phyloP scores from a whole-genome alignment of 768 basidiomycete species.

The Solioccasus polychromus region DNA sequence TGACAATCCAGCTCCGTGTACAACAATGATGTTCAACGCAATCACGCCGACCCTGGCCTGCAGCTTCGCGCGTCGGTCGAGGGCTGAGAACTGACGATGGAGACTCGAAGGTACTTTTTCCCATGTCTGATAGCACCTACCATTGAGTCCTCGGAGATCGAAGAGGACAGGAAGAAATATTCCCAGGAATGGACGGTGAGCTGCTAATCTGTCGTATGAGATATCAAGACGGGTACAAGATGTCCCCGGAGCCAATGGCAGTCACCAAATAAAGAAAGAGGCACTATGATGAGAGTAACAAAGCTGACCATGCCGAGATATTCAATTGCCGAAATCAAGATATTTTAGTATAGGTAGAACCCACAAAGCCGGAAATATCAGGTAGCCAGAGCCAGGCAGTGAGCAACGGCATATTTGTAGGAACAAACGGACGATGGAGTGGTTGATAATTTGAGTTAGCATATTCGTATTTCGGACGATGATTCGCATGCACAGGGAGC shows the following conservation, averaged over 20 bases:
- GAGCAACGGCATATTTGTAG: neutral
- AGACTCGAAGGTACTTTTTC: constrained; percentile 2
- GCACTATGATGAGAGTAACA: constrained; percentile 1
- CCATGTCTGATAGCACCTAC: constrained; percentile 7
- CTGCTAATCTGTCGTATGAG: constrained; percentile 21
- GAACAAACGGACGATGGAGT: neutral
- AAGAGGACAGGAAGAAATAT: constrained; percentile 5
- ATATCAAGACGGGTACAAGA: constrained; percentile 18
- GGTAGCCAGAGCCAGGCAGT: neutral
- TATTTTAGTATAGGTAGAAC: constrained; percentile 2
- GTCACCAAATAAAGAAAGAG: constrained; percentile 15
- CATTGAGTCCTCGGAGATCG: constrained; percentile 28
- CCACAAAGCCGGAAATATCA: neutral
- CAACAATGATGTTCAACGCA: constrained; percentile 8
- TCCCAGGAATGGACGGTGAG: constrained; percentile 13
- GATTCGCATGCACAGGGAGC: constrained; percentile 12
- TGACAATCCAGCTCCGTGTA: constrained; percentile 1
- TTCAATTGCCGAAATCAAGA: constrained; percentile 1
- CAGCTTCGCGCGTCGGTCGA: constrained; percentile 6
- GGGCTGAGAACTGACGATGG: constrained; percentile 6
- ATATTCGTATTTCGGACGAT: constrained; percentile 6
- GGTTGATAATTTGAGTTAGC: constrained; percentile 8
- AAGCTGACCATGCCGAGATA: constrained; percentile 6
- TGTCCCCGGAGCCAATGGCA: constrained; percentile 15
- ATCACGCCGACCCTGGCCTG: constrained; percentile 15